Evolutionary conservation across 192 early-diverging fungal species (phyloP), one percentile per base, ranked within the genome.

Genomic region (Podila verticillata): DNA sequence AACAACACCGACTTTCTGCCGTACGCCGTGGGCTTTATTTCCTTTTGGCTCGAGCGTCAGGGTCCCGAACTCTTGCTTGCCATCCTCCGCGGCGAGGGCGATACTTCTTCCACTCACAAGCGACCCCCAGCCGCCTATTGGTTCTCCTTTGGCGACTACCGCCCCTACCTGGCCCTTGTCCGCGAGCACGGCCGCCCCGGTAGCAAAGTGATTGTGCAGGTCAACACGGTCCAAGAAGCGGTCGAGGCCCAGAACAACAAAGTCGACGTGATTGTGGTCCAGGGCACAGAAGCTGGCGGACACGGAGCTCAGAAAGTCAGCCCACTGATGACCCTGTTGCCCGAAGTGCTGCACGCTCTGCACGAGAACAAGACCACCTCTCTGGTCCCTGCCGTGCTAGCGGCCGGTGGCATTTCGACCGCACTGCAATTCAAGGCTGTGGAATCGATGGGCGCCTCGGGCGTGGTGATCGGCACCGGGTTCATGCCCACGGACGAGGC

Each of bases 261-360:
- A 12, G 86, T 81, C 20, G 87, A 88, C 58, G 84, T 88, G 7
- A 74, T 88, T 61, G 87, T 88, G 4, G 60, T 83, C 9, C 87
- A 88, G 59, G 87, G 87, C 15, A 79, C 72, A 19, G 87, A 86
- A 34, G 57, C 86, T 3, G 87, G 87, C 6, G 87, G 87, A 26
- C 85, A 87, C 66, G 85, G 85, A 7, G 62, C 67, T 17, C 65
- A 69, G 22, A 49, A 63, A 17, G 57, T 62, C 20, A 48, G 32
- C 15, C 68, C 75, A 22, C 20, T 75, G 28, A 30, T 82, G 66
- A 75, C 78, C 17, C 58, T 85, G 10, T 4, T 83, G 7, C 84
- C 84, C 1, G 77, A 75, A n/a, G 63, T 65, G 17, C 15, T 74
- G 13, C 51, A 74, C 4, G 70, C 66, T 7, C 32, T 85, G n/a